Evolutionary conservation across 2,329 filamentous ascomycete species (phyloP).

Genomic region (Ceratocystis cacaofunesta): DNA sequence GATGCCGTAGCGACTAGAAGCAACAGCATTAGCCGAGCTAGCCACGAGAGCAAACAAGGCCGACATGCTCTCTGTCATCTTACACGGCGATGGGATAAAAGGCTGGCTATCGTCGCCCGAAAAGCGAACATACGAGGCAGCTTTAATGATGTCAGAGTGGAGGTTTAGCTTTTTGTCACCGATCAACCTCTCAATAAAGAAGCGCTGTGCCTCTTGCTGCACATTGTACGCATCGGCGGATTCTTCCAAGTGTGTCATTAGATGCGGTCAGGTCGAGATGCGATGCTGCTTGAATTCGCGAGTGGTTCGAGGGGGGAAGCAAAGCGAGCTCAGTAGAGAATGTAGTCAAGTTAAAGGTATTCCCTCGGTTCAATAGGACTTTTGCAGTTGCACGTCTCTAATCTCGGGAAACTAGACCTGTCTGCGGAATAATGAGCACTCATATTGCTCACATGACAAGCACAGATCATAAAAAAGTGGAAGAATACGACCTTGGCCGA

Average conservation of each 20-base stretch:
- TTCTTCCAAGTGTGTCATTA: neutral
- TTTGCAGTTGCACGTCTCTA: neutral
- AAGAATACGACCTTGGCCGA: neutral
- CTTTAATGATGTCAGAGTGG: neutral
- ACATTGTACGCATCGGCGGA: conserved; percentile 1
- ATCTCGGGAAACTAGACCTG: neutral
- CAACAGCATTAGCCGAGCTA: conserved; percentile 14
- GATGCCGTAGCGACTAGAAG: conserved; percentile 13
- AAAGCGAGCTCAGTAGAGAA: neutral
- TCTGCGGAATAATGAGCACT: neutral
- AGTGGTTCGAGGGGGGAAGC: neutral
- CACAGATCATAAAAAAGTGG: neutral
- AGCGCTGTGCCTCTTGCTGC: conserved; percentile 6
- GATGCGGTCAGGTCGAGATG: neutral
- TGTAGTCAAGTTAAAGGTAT: neutral
- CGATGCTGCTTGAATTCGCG: neutral
- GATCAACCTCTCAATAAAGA: conserved; percentile 7
- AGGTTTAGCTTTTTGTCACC: neutral
- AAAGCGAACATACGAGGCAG: conserved; percentile 3
- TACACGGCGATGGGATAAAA: conserved; percentile 25
- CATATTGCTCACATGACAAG: neutral
- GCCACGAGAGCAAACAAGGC: conserved; percentile 24
- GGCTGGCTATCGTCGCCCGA: conserved; percentile 19
- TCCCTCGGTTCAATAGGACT: neutral
- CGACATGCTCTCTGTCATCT: conserved; percentile 30